These are phyloP conservation scores for Kazachstania kunashirensis DNA, from an alignment of 805 yeast species.

Conservation along the genomic window DNA sequence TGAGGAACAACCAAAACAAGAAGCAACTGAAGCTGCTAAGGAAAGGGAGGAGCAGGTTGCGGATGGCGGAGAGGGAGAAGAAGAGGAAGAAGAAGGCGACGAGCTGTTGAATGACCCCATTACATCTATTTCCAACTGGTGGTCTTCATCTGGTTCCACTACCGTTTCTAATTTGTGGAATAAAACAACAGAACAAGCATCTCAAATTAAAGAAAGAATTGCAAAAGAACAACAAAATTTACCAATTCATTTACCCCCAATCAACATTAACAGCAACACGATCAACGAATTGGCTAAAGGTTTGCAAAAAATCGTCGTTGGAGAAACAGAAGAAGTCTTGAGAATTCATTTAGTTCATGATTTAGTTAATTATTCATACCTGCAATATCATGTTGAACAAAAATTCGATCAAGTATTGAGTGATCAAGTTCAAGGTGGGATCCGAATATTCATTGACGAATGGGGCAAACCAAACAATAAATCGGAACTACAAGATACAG, in stretches of 20 bases:
- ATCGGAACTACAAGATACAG: not conserved
- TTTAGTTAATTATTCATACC: conserved; percentile 41
- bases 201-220: conserved; percentile 31
- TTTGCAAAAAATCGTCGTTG: conserved; percentile 27
- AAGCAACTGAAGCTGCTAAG: not conserved
- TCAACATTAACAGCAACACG: conserved; percentile 18
- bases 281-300: conserved; percentile 27
- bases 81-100: conserved; percentile 13
- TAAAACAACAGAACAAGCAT: conserved; percentile 40
- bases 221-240: conserved; percentile 28
- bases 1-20: not conserved
- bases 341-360: conserved; percentile 62
- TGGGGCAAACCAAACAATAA: conserved; percentile 31
- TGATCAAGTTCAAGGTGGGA: conserved; percentile 68
- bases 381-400: conserved; percentile 33
- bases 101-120: conserved; percentile 46
- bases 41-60: conserved; percentile 8
- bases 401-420: conserved; percentile 55
- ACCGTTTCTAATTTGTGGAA: conserved; percentile 63
- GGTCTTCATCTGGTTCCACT: conserved; percentile 59
- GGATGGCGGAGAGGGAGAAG: conserved; percentile 10
- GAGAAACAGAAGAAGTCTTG: conserved; percentile 43
- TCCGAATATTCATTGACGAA: conserved; percentile 50
- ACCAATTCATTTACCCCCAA: conserved; percentile 22
- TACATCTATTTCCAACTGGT: conserved; percentile 60